phyloP scores from a whole-genome alignment of 1,284 basidiomycete species.

The Ustilago bromivora region DNA sequence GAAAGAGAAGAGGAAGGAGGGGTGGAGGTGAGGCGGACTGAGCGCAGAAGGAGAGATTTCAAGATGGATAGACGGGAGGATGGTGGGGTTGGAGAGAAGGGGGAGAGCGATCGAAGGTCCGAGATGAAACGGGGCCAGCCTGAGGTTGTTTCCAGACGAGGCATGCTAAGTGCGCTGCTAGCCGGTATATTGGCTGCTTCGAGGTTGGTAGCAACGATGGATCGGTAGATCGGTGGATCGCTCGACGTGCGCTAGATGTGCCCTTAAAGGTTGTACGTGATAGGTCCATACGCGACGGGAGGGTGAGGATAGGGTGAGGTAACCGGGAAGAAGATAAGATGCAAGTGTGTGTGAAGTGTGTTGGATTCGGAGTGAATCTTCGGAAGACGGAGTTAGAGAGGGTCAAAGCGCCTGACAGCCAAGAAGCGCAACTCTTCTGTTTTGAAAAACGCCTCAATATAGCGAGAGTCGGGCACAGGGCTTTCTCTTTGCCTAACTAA shows the following conservation, averaged over 20 bases:
- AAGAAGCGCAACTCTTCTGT: background rate
- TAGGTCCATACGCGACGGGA: no score
- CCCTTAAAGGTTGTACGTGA: no score
- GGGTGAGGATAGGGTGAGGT: background rate
- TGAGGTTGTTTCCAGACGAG: constrained; percentile 44
- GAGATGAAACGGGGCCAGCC: constrained; percentile 36
- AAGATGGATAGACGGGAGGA: constrained; percentile 28
- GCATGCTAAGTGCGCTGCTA: constrained; percentile 20
- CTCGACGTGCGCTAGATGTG: no score
- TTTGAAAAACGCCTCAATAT: background rate
- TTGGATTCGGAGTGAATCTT: background rate
- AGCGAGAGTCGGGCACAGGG: background rate
- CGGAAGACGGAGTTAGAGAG: background rate
- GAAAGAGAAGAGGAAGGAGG: constrained; percentile 1
- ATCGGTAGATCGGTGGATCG: no score
- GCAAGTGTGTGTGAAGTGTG: background rate
- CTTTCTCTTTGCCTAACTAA: background rate
- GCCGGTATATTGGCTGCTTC: no score
- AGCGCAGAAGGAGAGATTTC: constrained; percentile 44
- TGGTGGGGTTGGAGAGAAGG: constrained; percentile 19
- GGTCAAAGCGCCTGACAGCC: background rate
- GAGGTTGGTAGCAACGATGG: no score
- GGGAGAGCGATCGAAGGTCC: constrained; percentile 21
- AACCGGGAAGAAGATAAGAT: background rate
- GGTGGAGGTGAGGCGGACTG: constrained; percentile 30